A percentile compares a stretch with the other conserved stretches of the same genome.
These are phyloP conservation scores for Tieghemostelium lacteum DNA, from an alignment of 78 protist species.

Conservation along the genomic window DNA sequence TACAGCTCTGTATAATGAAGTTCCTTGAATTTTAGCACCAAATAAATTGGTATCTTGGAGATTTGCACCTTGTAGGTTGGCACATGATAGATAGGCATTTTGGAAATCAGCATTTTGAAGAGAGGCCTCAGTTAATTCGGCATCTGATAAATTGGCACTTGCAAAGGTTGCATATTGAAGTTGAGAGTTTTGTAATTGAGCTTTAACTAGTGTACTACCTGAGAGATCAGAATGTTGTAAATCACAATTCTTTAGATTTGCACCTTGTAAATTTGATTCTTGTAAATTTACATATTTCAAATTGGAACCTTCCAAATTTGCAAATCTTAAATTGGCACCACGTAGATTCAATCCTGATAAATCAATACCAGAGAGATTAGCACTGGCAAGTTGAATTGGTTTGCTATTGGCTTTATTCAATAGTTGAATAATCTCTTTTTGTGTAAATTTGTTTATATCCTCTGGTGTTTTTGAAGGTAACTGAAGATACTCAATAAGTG, in stretches of 20 bases:
- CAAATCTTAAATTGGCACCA: conserved; percentile 52
- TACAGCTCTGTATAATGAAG: conserved; percentile 45
- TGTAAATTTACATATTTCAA: conserved; percentile 35
- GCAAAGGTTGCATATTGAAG: conserved; percentile 37
- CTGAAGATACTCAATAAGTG: conserved; percentile 15
- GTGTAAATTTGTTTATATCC: conserved; percentile 8
- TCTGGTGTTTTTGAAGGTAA: not conserved
- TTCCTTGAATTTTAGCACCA: conserved; percentile 65
- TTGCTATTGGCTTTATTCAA: conserved; percentile 2
- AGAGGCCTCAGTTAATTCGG: conserved; percentile 53
- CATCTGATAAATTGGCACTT: conserved; percentile 52
- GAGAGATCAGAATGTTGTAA: conserved; percentile 55
- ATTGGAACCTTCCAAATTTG: conserved; percentile 57
- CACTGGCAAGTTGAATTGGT: conserved; percentile 52
- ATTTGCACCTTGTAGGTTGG: conserved; percentile 70
- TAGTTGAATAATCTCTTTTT: conserved; percentile 43
- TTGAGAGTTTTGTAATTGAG: conserved; percentile 51
- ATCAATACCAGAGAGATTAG: conserved; percentile 51
- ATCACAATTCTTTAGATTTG: conserved; percentile 57
- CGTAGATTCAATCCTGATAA: conserved; percentile 32
- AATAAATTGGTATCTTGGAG: conserved; percentile 52
- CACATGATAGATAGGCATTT: conserved; percentile 36
- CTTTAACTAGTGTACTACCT: conserved; percentile 20
- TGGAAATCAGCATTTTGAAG: conserved; percentile 74
- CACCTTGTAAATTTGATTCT: conserved; percentile 50